Evolutionary conservation across 805 yeast species (phyloP).

Genomic region (Jamesozyma piceae): DNA sequence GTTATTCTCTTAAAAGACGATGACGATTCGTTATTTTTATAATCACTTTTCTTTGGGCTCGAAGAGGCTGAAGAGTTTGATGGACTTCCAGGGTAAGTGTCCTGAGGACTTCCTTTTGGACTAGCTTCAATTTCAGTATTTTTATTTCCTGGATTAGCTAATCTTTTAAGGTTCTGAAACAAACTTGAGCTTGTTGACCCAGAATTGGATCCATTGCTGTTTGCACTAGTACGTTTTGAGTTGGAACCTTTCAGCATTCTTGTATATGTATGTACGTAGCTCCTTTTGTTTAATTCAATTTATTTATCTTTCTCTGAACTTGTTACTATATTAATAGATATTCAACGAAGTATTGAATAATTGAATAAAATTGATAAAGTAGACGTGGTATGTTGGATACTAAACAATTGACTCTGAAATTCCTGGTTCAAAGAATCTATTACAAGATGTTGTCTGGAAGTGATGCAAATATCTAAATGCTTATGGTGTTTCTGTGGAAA

Average conservation of each 20-base stretch:
- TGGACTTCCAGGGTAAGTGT: background rate
- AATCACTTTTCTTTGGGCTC: background rate
- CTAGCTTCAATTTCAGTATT: background rate
- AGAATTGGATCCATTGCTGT: conserved; percentile 8
- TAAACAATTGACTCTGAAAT: too few species aligned
- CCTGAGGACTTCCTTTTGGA: background rate
- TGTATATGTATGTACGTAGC: background rate
- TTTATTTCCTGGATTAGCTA: conserved; percentile 16
- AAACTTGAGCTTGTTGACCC: conserved; percentile 14
- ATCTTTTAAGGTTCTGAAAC: conserved; percentile 23
- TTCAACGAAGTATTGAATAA: too few species aligned
- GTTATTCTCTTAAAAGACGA: background rate
- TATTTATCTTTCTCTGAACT: background rate
- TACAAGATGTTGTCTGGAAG: too few species aligned
- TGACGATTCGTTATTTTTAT: background rate
- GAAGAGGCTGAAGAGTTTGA: background rate
- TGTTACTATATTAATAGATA: too few species aligned
- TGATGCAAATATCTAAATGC: too few species aligned
- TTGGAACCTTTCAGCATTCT: conserved; percentile 7
- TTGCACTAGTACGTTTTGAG: conserved; percentile 5
- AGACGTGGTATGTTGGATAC: too few species aligned
- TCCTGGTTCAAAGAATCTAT: too few species aligned
- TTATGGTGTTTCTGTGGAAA: too few species aligned
- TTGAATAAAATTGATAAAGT: too few species aligned
- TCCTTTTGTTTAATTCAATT: background rate